Conservation (phyloP, 1,139 yeast genomes). For the Magnusiomyces fungicola region DNA sequence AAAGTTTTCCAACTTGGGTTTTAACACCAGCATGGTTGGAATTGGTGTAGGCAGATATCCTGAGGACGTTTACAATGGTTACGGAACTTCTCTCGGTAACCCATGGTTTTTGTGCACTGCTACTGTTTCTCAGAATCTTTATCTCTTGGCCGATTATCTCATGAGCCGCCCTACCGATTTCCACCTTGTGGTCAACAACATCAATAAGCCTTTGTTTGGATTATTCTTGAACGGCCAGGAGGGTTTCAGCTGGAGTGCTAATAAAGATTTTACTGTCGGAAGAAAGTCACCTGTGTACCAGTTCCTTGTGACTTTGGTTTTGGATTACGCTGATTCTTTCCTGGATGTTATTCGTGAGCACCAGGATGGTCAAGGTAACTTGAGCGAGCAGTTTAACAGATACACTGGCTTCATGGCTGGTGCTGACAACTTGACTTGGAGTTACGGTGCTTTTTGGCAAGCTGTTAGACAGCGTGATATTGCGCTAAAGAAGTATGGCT, state of each 20-base stretch:
- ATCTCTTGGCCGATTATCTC: conserved; percentile 33
- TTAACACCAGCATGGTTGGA: conserved; percentile 35
- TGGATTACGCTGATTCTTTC: conserved; percentile 64
- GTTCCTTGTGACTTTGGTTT: conserved; percentile 18
- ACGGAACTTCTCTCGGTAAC: conserved; percentile 67
- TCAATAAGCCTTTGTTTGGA: conserved; percentile 24
- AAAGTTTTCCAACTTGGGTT: conserved; percentile 22
- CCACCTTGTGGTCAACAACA: conserved; percentile 27
- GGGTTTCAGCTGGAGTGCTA: conserved; percentile 14
- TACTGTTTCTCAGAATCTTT: conserved; percentile 59
- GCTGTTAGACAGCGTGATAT: conserved; percentile 41
- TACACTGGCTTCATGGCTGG: conserved; percentile 83
- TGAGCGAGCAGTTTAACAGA: conserved; percentile 85
- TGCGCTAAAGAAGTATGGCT: conserved; percentile 10
- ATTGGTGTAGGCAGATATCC: conserved; percentile 89
- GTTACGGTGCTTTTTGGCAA: conserved; percentile 73
- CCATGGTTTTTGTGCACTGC: conserved; percentile 95
- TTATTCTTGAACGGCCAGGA: conserved; percentile 19
- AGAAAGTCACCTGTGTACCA: conserved; percentile 18
- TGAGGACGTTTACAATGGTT: conserved; percentile 85
- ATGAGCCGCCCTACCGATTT: conserved; percentile 30
- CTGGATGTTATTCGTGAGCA: conserved; percentile 65
- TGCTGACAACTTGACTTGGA: conserved; percentile 85
- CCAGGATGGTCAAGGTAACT: conserved; percentile 61
- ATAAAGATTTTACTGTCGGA: conserved; percentile 1